Conservation (phyloP, 345 rosid genomes). For the Bruguiera gymnorhiza region DNA sequence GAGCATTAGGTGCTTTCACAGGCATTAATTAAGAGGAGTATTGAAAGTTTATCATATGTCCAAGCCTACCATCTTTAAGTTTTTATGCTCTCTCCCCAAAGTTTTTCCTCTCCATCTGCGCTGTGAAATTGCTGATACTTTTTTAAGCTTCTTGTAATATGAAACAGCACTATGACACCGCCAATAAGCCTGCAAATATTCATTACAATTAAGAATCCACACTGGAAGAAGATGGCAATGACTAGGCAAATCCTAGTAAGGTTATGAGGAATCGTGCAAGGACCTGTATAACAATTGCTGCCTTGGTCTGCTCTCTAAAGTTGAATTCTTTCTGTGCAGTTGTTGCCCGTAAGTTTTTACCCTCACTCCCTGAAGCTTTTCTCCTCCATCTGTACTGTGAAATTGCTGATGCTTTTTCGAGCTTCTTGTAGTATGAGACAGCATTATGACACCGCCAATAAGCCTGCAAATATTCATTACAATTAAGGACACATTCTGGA, state of each 20-base stretch:
- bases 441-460: conserved; percentile 57
- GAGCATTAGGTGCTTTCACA: not conserved
- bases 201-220: conserved; percentile 11
- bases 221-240: conserved; percentile 18
- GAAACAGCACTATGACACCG: conserved; percentile 48
- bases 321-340: conserved; percentile 44
- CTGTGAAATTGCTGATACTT: conserved; percentile 42
- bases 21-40: not conserved
- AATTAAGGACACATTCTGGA: conserved; percentile 20
- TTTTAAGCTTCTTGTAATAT: conserved; percentile 41
- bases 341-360: conserved; percentile 35
- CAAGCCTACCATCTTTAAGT: conserved; percentile 38
- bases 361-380: conserved; percentile 16
- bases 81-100: conserved; percentile 30
- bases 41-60: conserved; percentile 5
- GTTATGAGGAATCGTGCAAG: conserved; percentile 6
- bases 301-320: conserved; percentile 31
- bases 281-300: conserved; percentile 64
- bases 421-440: conserved; percentile 40
- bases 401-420: conserved; percentile 41
- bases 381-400: conserved; percentile 42
- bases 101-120: conserved; percentile 37
- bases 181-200: conserved; percentile 53
- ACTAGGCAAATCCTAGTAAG: not conserved
- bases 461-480: conserved; percentile 37